Evolutionary conservation across 2,329 filamentous ascomycete genomes (phyloP), one percentile per base, ranked within the genome.

Genomic region (Niveomyces coronatus): DNA sequence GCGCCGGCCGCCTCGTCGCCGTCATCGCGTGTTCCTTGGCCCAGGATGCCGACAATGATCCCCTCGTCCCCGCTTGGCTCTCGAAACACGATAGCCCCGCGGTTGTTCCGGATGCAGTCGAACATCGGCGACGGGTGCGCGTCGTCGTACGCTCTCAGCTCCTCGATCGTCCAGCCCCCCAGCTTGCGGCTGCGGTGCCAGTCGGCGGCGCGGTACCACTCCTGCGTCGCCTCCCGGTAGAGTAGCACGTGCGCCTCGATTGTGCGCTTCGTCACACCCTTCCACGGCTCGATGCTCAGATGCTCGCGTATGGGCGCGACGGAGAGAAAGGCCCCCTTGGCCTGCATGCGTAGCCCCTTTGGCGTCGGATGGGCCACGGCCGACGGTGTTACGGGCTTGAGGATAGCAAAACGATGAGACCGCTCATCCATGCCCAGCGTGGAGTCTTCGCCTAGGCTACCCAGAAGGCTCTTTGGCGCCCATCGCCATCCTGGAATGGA

Each of bases 401-500:
- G 8, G 7, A 38, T 15, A 10, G 30, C 16, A 24, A 48, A 45
- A 4, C 49, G 40, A 8, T 46, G 22, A 10, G 43, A 29, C 19
- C 47, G 42, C 22, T 49, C 44, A 35, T 48, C 43, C 3, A 45
- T 16, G 0, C 41, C 39, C 28, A 49, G 27, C 5, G 46, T 38
- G 2, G 45, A 37, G 9, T 50, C 48, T 3, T 44, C 30, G 3
- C 41, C 39, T 5, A 43, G 31, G n/a, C 46, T 45, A 4, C 41
- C 40, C 2, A 50, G 44, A 6, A 52, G 39, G 15, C 44, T 51
- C 5, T 36, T 43, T 1, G 51, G 49, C 4, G 51, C 53, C 52
- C 54, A 56, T 29, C 49, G 42, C 47, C 49, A 56, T 2, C 51
- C 53, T 4, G 38, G 37, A 3, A 45, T 24, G 22, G 41, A 26